A percentile compares a stretch with the other conserved stretches of the same genome.
phyloP scores from a whole-genome alignment of 306 rosid species.

The Geum urbanum region DNA sequence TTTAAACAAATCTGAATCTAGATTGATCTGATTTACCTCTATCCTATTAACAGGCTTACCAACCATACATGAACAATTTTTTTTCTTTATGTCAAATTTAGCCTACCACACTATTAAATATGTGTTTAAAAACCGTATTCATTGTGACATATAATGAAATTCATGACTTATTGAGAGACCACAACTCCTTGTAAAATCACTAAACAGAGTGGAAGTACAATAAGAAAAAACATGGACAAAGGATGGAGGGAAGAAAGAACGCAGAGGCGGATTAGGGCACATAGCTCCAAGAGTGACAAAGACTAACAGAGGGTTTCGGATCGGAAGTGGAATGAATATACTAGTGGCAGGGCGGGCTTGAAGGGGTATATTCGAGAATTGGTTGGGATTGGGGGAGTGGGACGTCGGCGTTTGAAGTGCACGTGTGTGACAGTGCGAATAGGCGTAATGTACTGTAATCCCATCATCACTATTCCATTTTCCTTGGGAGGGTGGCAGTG shows the following conservation, averaged over 20 bases:
- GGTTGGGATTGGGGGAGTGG: background rate
- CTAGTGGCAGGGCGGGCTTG: slow-evolving; percentile 1
- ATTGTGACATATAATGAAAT: too few species aligned
- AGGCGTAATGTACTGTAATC: slow-evolving; percentile 1
- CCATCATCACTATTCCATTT: slow-evolving; percentile 56
- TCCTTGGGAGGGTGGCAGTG: slow-evolving; percentile 77
- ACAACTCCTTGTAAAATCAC: too few species aligned
- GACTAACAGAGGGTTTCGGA: slow-evolving; percentile 13
- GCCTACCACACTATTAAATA: too few species aligned
- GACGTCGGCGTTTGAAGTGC: background rate
- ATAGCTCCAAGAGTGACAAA: slow-evolving; percentile 9
- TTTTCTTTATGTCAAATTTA: too few species aligned
- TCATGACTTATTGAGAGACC: too few species aligned
- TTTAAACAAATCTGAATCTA: too few species aligned
- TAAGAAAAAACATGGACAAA: background rate
- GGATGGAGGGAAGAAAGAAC: background rate
- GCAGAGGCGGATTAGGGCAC: slow-evolving; percentile 8
- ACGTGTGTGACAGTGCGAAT: slow-evolving; percentile 24
- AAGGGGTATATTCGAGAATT: slow-evolving; percentile 22
- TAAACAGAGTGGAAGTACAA: too few species aligned
- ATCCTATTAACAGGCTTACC: too few species aligned
- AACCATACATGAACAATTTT: too few species aligned
- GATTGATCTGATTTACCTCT: too few species aligned
- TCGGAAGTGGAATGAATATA: slow-evolving; percentile 7
- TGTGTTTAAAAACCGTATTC: too few species aligned